Evolutionary conservation across 176 grass and related monocot genomes (phyloP), one percentile per base, ranked within the genome.

Genomic region (Urochloa ruziziensis): DNA sequence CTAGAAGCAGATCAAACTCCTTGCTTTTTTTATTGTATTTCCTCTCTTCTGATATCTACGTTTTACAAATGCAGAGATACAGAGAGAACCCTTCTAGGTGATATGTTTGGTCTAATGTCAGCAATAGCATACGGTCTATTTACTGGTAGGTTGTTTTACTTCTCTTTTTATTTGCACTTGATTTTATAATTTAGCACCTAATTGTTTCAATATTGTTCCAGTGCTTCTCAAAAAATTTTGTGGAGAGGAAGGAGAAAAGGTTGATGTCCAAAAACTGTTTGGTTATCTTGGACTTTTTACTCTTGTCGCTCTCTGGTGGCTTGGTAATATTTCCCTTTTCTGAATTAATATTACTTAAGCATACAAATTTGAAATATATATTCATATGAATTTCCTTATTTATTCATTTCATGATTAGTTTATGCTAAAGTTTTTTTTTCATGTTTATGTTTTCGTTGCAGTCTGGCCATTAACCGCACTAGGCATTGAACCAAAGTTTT

Each of bases 161-260:
- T 85, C 10, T 15, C 37, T 78, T 25, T 16, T 52, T 51, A 51
- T 79, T 43, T 17, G 16, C 47, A 37, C 17, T 25, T 44, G 16
- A 43, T 34, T 1, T 29, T 83, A 15, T 74, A 25, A 51, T 53
- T 28, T 63, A 73, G 6, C 63, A 12, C 48, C 18, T 78, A 77
- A 82, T 54, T 82, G 17, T 70, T 84, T 84, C 83, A 70, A 89
- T 71, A 46, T 79, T 53, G 23, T 82, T 88, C 12, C 72, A 99
- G 96, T 99, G 47, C 93, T 99, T 62, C 89, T 99, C 33, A 99
- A 99, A 88, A 99, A 99, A 51, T 91, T 94, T 87, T 90, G 93
- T 64, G 93, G 96, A 77, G 96, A 95, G 85, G 96, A 91, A 87
- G 96, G 91, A 80, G 87, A 99, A 91, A 88, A 90, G 59, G 81